Evolutionary conservation across 2,329 filamentous ascomycete species (phyloP).

Genomic region (Parastagonospora nodorum): DNA sequence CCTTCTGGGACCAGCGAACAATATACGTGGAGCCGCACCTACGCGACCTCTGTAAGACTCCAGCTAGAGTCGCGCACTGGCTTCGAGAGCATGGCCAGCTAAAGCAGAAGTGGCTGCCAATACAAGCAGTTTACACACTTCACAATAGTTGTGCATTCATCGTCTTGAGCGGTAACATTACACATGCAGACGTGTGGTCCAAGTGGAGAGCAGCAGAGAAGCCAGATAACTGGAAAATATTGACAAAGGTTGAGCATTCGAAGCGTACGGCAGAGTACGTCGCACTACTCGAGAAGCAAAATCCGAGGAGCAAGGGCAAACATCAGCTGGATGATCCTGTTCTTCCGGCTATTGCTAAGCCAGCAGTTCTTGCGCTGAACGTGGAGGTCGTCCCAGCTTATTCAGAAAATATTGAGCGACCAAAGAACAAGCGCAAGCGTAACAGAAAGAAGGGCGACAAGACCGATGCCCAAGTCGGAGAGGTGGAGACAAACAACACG

Average conservation of each 20-base stretch:
- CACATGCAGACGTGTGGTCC: conserved; percentile 34
- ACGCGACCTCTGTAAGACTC: conserved; percentile 35
- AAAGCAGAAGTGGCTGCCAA: conserved; percentile 39
- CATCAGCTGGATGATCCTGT: conserved; percentile 2
- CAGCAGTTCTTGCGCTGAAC: conserved; percentile 20
- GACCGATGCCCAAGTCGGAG: conserved; percentile 1
- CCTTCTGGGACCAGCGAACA: conserved; percentile 44
- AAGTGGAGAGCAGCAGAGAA: conserved; percentile 35
- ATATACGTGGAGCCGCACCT: conserved; percentile 46
- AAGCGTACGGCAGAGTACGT: conserved; percentile 39
- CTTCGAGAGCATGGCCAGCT: conserved; percentile 35
- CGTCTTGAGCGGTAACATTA: conserved; percentile 40
- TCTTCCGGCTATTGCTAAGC: conserved; percentile 24
- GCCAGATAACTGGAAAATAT: conserved; percentile 42
- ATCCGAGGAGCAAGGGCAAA: conserved; percentile 24
- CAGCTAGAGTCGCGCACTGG: conserved; percentile 38
- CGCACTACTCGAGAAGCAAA: conserved; percentile 27
- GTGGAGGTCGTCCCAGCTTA: conserved; percentile 5
- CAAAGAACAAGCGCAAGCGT: conserved; percentile 27
- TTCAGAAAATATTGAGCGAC: neutral
- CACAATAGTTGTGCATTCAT: conserved; percentile 43
- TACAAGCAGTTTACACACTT: conserved; percentile 40
- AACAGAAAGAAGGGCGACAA: conserved; percentile 25
- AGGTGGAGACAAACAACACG: conserved; percentile 7
- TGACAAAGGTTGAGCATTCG: conserved; percentile 43